Base-by-base conservation (phyloP, 805 yeast species). In the Ogataea trehaloabstinens region DNA sequence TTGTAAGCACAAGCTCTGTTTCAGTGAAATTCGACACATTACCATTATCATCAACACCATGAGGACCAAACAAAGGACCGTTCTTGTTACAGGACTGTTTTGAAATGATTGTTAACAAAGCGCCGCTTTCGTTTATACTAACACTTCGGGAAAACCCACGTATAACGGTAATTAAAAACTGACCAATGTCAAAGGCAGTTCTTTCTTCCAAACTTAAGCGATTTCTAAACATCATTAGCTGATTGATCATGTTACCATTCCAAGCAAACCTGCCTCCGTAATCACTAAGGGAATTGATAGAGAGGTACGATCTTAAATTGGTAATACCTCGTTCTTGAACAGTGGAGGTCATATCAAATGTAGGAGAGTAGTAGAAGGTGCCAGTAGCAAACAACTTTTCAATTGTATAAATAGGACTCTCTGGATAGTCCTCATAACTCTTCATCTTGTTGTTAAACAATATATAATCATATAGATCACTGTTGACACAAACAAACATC, bases 401-500 rank as follows among this genome's bases (percentile, higher is more conserved):
- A 4, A 75, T 71, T 4, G 78, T 69, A 31, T 63, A 61, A 4
- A 74, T 68, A 2, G 78, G 78, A 22, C 49, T 42, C 28, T 49
- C 57, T 5, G 51, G 50, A 21, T 43, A 42, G 20, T 48, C 53
- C 31, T 53, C 55, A 22, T 37, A 41, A 21, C 42, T 42, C 31
- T 40, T 38, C 20, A 33, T 40, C 25, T 47, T 39, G 6, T 49
- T 49, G 21, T 38, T 44, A 7, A 44, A 42, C 19, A 52, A 43
- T 3, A 42, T 40, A 38, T 61, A 49, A 54, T 83, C 91, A 52
- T 60, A 79, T 24, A 66, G 69, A 33, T 74, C 78, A 33, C 72
- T 74, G 42, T 75, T 77, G 30, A 85, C 64, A 50, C 90, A 82
- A 42, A 74, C 73, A 55, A 83, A 82, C 39, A 78, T 80, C 1